Evolutionary conservation across 495 filamentous ascomycete genomes (phyloP).

Genomic region (Cryomyces minteri): DNA sequence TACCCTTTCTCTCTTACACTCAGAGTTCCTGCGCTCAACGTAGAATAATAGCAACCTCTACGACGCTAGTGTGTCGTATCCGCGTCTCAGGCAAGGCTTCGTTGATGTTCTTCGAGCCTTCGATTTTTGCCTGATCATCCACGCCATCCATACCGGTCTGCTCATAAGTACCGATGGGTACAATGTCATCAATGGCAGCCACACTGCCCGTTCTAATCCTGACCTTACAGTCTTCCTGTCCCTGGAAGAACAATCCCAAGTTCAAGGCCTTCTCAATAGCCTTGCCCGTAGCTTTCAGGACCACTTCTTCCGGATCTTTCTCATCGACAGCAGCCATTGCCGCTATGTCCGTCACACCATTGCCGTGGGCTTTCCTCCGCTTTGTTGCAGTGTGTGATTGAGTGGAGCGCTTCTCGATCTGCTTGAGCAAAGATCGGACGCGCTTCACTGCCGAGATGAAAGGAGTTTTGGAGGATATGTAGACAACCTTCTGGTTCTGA

Average conservation of each 20-base stretch:
- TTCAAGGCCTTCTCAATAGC: constrained; percentile 55
- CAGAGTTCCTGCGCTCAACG: constrained; percentile 1
- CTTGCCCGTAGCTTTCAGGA: constrained; percentile 59
- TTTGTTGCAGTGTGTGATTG: neutral
- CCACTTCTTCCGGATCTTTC: constrained; percentile 35
- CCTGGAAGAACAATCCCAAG: constrained; percentile 22
- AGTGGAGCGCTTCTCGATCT: constrained; percentile 41
- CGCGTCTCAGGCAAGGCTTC: constrained; percentile 10
- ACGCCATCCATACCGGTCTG: neutral
- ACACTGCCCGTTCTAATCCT: constrained; percentile 20
- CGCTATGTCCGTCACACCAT: no score
- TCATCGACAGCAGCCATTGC: neutral
- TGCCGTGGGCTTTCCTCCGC: no score
- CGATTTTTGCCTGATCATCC: neutral
- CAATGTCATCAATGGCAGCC: constrained; percentile 23
- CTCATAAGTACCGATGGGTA: neutral
- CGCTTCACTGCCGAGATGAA: constrained; percentile 75
- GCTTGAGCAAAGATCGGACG: constrained; percentile 48
- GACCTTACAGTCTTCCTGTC: constrained; percentile 15
- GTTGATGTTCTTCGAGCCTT: neutral
- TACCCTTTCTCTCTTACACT: no score
- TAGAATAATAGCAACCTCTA: constrained; percentile 10
- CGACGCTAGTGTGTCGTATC: constrained; percentile 10
- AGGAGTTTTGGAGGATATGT: constrained; percentile 54
- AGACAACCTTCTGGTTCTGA: constrained; percentile 45